Conservation (phyloP, 176 grass and related monocot species). For the Rhynchospora pubera region DNA sequence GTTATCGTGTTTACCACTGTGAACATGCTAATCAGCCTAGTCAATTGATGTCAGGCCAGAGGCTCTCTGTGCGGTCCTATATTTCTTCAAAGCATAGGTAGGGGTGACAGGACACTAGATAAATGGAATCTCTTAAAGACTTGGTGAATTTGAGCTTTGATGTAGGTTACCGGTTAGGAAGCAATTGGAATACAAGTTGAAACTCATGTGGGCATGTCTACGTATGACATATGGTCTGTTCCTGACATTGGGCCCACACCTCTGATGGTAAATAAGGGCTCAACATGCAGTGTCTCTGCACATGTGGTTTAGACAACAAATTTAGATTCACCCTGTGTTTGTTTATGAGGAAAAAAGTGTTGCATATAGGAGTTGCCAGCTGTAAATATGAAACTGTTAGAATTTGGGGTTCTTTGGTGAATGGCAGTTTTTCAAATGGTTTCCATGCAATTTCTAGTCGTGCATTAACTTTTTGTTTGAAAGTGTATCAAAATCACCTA, state of each 20-base stretch:
- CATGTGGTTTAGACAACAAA: not conserved
- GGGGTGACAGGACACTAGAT: not conserved
- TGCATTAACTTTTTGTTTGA: slow-evolving; percentile 11
- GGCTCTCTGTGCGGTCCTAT: slow-evolving; percentile 3
- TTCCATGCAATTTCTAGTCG: slow-evolving; percentile 21
- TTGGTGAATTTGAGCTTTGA: not conserved
- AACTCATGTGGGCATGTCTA: not conserved
- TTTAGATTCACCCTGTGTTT: not conserved
- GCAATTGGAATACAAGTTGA: not conserved
- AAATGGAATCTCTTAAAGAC: not conserved
- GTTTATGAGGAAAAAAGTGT: not conserved
- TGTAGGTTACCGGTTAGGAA: not conserved
- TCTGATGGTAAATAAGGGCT: not conserved
- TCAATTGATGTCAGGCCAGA: not conserved
- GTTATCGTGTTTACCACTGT: not conserved
- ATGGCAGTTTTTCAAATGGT: not conserved
- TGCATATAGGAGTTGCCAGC: not conserved
- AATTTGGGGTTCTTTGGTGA: not conserved
- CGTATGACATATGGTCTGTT: not conserved
- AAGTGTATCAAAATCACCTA: not conserved
- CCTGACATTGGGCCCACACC: not conserved
- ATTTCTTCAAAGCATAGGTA: not conserved
- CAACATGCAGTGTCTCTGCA: not conserved
- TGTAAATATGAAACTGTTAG: not conserved
- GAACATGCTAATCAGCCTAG: not conserved